Evolutionary conservation across 345 rosid species (phyloP).

Genomic region (Bruguiera gymnorhiza): DNA sequence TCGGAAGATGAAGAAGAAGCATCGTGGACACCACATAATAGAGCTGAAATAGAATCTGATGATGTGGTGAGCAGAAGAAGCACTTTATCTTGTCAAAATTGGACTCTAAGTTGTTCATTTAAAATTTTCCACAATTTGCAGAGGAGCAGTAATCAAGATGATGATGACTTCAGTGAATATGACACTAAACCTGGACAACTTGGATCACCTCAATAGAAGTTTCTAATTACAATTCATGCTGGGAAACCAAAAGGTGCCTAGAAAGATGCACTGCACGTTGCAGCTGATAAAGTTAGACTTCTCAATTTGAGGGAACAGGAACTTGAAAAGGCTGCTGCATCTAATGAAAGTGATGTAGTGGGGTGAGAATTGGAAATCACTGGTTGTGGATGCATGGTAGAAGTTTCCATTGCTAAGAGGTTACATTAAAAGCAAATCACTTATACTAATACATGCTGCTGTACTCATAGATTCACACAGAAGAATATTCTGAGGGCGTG

Average conservation of each 20-base stretch:
- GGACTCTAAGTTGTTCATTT: no score
- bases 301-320: conserved; percentile 63
- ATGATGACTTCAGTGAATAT: conserved; percentile 10
- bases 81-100: no score
- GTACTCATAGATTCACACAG: conserved; percentile 60
- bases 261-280: conserved; percentile 37
- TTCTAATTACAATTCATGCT: conserved; percentile 52
- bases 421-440: background rate
- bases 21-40: no score
- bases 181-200: conserved; percentile 5
- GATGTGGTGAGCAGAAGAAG: no score
- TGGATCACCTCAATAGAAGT: conserved; percentile 36
- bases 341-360: conserved; percentile 49
- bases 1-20: no score
- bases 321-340: conserved; percentile 51
- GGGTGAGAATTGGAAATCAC: conserved; percentile 32
- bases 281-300: conserved; percentile 45
- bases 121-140: no score
- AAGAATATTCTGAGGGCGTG: conserved; percentile 68
- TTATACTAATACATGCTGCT: conserved; percentile 1
- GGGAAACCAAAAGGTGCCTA: conserved; percentile 54
- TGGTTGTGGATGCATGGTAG: background rate
- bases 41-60: no score
- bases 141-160: conserved; percentile 14
- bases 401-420: conserved; percentile 7